phyloP scores from a whole-genome alignment of 2,329 filamentous ascomycete genomes.

The Phialemonium atrogriseum region DNA sequence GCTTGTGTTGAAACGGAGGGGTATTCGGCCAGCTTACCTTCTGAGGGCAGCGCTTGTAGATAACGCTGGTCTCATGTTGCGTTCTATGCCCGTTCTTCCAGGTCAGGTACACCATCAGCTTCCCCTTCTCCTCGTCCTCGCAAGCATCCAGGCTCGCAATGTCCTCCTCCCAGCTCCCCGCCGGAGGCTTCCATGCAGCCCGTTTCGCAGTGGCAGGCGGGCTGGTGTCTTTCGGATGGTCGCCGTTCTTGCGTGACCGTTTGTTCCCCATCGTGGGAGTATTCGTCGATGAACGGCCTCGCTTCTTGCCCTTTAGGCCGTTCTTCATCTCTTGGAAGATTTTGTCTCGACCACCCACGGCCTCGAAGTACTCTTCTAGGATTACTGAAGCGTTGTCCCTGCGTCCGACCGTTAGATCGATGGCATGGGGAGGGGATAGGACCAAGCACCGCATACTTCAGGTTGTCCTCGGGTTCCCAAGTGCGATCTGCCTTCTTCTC shows the following conservation, averaged over 20 bases:
- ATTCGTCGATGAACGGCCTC: conserved; percentile 35
- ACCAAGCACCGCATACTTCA: conserved; percentile 35
- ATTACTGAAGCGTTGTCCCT: conserved; percentile 52
- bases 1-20: too few relatives aligned
- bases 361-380: conserved; percentile 54
- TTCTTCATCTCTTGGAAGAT: conserved; percentile 43
- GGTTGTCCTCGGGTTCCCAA: conserved; percentile 71
- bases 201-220: conserved; percentile 35
- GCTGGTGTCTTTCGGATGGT: conserved; percentile 39
- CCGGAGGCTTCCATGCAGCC: conserved; percentile 55
- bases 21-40: too few relatives aligned
- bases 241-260: conserved; percentile 35
- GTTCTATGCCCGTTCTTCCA: conserved; percentile 71
- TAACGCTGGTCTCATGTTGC: conserved; percentile 57
- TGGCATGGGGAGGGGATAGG: background rate
- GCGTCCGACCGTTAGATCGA: background rate
- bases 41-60: conserved; percentile 72
- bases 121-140: conserved; percentile 52
- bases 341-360: conserved; percentile 54
- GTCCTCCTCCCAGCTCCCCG: conserved; percentile 69
- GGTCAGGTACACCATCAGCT: conserved; percentile 59
- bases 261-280: conserved; percentile 32
- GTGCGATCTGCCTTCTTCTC: conserved; percentile 62
- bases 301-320: conserved; percentile 48
- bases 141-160: conserved; percentile 64